phyloP scores from a whole-genome alignment of 169 alveolate species.

The Babesia sp. region DNA sequence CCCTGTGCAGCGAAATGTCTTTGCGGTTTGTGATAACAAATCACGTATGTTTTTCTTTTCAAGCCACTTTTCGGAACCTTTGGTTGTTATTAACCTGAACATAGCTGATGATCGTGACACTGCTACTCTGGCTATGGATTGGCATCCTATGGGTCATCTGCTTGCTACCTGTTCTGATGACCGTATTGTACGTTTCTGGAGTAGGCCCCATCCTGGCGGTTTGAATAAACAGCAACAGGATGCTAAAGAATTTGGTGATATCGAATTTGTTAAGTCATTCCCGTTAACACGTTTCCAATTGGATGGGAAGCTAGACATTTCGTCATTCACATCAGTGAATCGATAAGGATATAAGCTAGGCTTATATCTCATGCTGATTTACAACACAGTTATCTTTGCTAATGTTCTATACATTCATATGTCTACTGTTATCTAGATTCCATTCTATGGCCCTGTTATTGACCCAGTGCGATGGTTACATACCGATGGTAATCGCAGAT shows the following conservation, averaged over 20 bases:
- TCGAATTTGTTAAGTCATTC: conserved; percentile 58
- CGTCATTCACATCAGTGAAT: conserved; percentile 53
- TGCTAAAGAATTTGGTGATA: conserved; percentile 44
- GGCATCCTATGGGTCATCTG: conserved; percentile 88
- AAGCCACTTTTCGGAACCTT: conserved; percentile 66
- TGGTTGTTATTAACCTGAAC: conserved; percentile 59
- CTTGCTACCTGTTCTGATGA: conserved; percentile 86
- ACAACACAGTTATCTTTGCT: no score
- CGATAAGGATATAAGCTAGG: no score
- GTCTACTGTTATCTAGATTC: no score
- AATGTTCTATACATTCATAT: no score
- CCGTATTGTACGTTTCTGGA: conserved; percentile 78
- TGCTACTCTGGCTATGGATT: conserved; percentile 76
- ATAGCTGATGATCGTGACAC: conserved; percentile 69
- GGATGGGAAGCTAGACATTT: conserved; percentile 64
- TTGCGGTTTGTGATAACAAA: conserved; percentile 77
- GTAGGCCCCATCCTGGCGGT: conserved; percentile 72
- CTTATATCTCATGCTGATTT: no score
- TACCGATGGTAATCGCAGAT: no score
- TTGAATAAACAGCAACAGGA: conserved; percentile 57
- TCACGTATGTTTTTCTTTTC: conserved; percentile 76
- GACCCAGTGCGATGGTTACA: no score
- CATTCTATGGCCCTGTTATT: no score
- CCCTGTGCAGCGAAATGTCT: conserved; percentile 80
- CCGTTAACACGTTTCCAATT: conserved; percentile 66